Percentiles rank a stretch among this genome's conserved stretches.
These are phyloP conservation scores for Naganishia sp. DNA, from an alignment of 1,284 basidiomycete genomes.

Conservation along the genomic window DNA sequence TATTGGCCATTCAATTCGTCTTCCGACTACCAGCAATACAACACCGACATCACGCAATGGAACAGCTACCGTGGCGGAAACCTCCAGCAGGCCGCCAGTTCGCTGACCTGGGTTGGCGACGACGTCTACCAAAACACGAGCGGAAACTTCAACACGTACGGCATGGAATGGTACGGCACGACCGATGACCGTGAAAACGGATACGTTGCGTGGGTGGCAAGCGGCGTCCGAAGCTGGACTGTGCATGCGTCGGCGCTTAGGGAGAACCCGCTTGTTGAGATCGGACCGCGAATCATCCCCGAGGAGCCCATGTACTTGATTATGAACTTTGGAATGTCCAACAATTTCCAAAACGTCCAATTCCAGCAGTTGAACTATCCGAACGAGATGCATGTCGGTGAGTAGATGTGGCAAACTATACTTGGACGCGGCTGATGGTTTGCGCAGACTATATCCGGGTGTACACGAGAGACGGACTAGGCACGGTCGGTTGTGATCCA, in stretches of 20 bases:
- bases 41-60: slow-evolving; percentile 55
- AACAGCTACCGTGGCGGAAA: slow-evolving; percentile 62
- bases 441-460: slow-evolving; percentile 52
- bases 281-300: slow-evolving; percentile 71
- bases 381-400: slow-evolving; percentile 55
- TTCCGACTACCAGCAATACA: slow-evolving; percentile 52
- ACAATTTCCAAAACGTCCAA: slow-evolving; percentile 55
- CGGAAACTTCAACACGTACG: slow-evolving; percentile 60
- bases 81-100: slow-evolving; percentile 64
- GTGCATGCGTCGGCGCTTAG: slow-evolving; percentile 67
- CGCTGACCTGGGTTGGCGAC: slow-evolving; percentile 42
- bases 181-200: slow-evolving; percentile 59
- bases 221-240: slow-evolving; percentile 72
- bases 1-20: slow-evolving; percentile 49
- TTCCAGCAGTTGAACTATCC: slow-evolving; percentile 53
- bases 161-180: slow-evolving; percentile 68
- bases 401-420: slow-evolving; percentile 51
- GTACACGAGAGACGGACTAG: slow-evolving; percentile 38
- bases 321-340: slow-evolving; percentile 58
- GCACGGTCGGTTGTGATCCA: slow-evolving; percentile 52
- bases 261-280: slow-evolving; percentile 66
- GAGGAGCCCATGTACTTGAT: slow-evolving; percentile 72
- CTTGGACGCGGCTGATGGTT: slow-evolving; percentile 34
- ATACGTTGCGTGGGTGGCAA: slow-evolving; percentile 79
- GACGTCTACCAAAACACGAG: slow-evolving; percentile 45